phyloP scores from a whole-genome alignment of 2,329 filamentous ascomycete genomes.

The Dactylellina leptospora region DNA sequence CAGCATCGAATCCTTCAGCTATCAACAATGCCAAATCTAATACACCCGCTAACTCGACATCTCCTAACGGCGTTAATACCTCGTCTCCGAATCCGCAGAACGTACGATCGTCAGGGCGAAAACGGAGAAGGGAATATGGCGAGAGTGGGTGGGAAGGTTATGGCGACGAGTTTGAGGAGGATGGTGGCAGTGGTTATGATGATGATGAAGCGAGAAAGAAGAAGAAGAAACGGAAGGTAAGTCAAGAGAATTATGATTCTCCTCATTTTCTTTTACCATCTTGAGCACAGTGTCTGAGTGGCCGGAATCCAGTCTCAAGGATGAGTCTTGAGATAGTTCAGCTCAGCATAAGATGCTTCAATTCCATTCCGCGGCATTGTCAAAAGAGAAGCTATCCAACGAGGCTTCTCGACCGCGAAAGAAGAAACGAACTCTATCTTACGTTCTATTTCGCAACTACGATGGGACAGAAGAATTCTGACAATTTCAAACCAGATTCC shows the following conservation, averaged over 20 bases:
- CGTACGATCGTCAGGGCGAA: slow-evolving; percentile 42
- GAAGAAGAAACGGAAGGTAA: slow-evolving; percentile 54
- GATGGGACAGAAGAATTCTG: slow-evolving; percentile 14
- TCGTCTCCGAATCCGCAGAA: slow-evolving; percentile 49
- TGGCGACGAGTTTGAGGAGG: slow-evolving; percentile 62
- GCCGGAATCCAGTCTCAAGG: slow-evolving; percentile 49
- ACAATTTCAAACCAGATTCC: slow-evolving; percentile 48
- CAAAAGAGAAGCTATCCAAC: slow-evolving; percentile 17
- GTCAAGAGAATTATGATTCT: slow-evolving; percentile 17
- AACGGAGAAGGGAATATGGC: slow-evolving; percentile 48
- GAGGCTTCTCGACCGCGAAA: slow-evolving; percentile 14
- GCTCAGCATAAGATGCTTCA: slow-evolving; percentile 16
- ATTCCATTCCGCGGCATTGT: slow-evolving; percentile 20
- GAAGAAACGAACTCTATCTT: background rate
- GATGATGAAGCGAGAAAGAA: slow-evolving; percentile 58
- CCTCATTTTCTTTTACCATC: slow-evolving; percentile 13
- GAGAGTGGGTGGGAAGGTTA: slow-evolving; percentile 59
- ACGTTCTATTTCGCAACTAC: background rate
- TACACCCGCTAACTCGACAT: slow-evolving; percentile 32
- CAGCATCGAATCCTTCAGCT: slow-evolving; percentile 19
- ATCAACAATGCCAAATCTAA: slow-evolving; percentile 45
- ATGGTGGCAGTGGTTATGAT: slow-evolving; percentile 62
- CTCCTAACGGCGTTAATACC: slow-evolving; percentile 43
- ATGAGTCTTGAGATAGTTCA: slow-evolving; percentile 38
- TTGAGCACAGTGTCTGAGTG: slow-evolving; percentile 44